A percentile compares a stretch with the other conserved stretches of the same genome.
Conservation (phyloP, 164 flowering plant genomes). For the Nymphaea thermarum region DNA sequence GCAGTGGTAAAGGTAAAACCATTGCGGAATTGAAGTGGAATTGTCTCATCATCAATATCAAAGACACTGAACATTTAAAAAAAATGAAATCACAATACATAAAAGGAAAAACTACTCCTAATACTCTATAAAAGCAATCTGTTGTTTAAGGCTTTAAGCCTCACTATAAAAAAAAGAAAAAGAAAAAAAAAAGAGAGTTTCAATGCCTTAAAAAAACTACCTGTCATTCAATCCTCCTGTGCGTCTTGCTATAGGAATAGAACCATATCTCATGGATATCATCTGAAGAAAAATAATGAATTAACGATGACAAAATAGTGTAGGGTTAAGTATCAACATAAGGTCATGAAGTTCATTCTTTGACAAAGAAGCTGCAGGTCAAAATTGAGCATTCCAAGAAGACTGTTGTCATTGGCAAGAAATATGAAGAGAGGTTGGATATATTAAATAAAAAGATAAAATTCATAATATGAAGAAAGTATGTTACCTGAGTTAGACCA, state of each 20-base stretch:
- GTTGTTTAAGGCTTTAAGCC: too few species aligned
- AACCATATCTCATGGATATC: constrained; percentile 98
- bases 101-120: neutral
- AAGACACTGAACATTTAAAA: constrained; percentile 46
- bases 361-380: neutral
- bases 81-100: neutral
- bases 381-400: neutral
- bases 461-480: neutral
- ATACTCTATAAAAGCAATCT: too few species aligned
- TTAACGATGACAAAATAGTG: neutral
- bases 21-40: constrained; percentile 62
- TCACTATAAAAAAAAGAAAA: too few species aligned
- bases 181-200: neutral
- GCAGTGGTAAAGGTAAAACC: constrained; percentile 70
- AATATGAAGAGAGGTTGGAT: neutral
- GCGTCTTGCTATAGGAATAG: constrained; percentile 79
- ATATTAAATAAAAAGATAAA: neutral
- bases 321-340: neutral
- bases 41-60: constrained; percentile 72
- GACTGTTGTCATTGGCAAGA: neutral
- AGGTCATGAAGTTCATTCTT: neutral
- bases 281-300: constrained; percentile 35
- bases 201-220: constrained; percentile 14
- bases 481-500: constrained; percentile 89
- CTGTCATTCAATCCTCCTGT: constrained; percentile 97